Base-by-base conservation (phyloP, 768 basidiomycete species). In the Xerocomus potaroensis region DNA sequence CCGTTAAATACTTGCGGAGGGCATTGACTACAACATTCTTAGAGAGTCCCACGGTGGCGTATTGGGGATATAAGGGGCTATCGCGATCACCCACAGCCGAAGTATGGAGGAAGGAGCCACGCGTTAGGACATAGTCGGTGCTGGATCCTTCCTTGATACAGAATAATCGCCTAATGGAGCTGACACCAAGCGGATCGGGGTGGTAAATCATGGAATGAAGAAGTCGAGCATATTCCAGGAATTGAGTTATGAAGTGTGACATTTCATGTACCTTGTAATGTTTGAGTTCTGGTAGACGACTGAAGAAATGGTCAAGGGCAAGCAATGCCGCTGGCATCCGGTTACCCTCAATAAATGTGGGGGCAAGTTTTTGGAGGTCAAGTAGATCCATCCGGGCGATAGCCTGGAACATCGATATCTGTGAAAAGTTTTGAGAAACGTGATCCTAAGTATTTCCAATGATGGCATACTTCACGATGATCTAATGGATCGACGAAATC, bases 361-460 rank as follows among this genome's bases (percentile, higher is more conserved):
- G n/a, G 0, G 60, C 69, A 3, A 79, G 58, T 8, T 51, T 36
- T 5, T 53, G 42, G 5, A 81, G 68, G 7, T 53, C 33, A 0
- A 19, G 29, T 1, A 54, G 18, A 23, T 72, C 60, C 7, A 48
- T 47, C 0, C 52, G 35, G 7, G 49, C 39, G 6, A 72, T 68
- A 11, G 69, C 62, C 11, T 53, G 56, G 42, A 73, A 74, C 72
- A 60, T 60, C 11, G 48, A 52, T 30, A 62, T 43, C 59, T 60
- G 18, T 3, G 6, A 41, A 12, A 3, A 38, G 23, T 23, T 37
- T 7, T 41, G 5, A 44, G 32, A 30, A 16, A 0, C 2, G 0
- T 21, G 5, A 26, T 21, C n/a, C 9, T 10, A 10, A 1, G 22
- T 1, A 2, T 31, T 18, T 10, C 5, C n/a, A 47, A 49, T 32